A percentile compares a stretch with the other conserved stretches of the same genome.
phyloP scores from a whole-genome alignment of 2,329 filamentous ascomycete genomes.

The Fusarium zealandicum region DNA sequence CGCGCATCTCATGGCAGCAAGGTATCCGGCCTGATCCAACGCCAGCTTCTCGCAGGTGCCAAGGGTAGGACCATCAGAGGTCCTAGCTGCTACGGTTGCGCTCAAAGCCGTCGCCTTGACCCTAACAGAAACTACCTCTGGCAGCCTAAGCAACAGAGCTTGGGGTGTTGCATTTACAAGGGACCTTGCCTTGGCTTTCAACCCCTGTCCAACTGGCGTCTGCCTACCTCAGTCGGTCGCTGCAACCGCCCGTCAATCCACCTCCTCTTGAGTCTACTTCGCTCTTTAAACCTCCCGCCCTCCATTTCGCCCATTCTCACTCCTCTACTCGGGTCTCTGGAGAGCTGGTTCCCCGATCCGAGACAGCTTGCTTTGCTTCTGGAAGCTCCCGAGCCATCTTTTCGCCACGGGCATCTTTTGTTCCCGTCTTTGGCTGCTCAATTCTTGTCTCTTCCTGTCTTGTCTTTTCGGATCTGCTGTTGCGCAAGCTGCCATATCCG shows the following conservation, averaged over 20 bases:
- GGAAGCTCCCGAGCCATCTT: slow-evolving; percentile 18
- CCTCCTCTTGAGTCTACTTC: slow-evolving; percentile 34
- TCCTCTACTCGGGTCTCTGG: slow-evolving; percentile 29
- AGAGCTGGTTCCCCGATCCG: slow-evolving; percentile 27
- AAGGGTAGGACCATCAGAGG: slow-evolving; percentile 26
- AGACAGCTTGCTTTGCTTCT: slow-evolving; percentile 24
- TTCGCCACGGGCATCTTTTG: slow-evolving; percentile 8
- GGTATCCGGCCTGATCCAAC: slow-evolving; percentile 16
- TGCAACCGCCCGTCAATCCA: slow-evolving; percentile 39
- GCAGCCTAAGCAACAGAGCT: slow-evolving; percentile 33
- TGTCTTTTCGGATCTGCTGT: slow-evolving; percentile 18
- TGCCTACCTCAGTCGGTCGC: slow-evolving; percentile 38
- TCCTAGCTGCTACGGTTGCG: slow-evolving; percentile 22
- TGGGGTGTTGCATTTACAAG: slow-evolving; percentile 26
- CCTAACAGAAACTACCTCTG: slow-evolving; percentile 32
- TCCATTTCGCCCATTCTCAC: slow-evolving; percentile 37
- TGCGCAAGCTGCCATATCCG: slow-evolving; percentile 14
- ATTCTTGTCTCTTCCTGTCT: slow-evolving; percentile 5
- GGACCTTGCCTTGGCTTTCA: slow-evolving; percentile 24
- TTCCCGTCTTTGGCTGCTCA: slow-evolving; percentile 2
- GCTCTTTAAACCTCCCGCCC: slow-evolving; percentile 46
- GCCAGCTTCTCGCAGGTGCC: slow-evolving; percentile 27
- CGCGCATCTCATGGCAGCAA: slow-evolving; percentile 9
- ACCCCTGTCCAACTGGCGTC: slow-evolving; percentile 38
- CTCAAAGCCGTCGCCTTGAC: slow-evolving; percentile 18